These are phyloP conservation scores for Phytophthora tubulina DNA, from an alignment of 352 stramenopile species.

Conservation along the genomic window DNA sequence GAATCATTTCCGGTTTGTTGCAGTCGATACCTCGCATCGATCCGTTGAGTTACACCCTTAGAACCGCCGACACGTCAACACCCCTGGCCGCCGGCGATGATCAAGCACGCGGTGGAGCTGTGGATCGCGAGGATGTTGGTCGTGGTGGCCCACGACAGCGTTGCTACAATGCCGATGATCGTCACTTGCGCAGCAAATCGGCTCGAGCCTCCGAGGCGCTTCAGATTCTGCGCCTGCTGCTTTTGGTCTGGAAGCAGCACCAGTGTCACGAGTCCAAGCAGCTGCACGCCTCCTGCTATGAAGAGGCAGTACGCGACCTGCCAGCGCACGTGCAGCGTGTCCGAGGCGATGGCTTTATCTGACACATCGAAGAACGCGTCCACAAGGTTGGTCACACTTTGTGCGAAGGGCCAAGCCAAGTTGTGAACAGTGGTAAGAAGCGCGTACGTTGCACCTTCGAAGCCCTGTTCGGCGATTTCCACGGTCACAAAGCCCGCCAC, in stretches of 20 bases:
- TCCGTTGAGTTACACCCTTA: neutral
- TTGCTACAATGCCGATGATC: slow-evolving; percentile 48
- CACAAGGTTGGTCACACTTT: slow-evolving; percentile 64
- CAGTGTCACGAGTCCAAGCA: slow-evolving; percentile 58
- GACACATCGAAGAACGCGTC: slow-evolving; percentile 67
- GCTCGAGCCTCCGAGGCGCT: slow-evolving; percentile 61
- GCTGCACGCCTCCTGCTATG: slow-evolving; percentile 59
- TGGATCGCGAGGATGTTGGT: slow-evolving; percentile 74
- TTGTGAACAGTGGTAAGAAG: slow-evolving; percentile 78
- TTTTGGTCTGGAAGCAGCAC: slow-evolving; percentile 73
- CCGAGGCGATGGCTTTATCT: slow-evolving; percentile 63
- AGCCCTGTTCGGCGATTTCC: slow-evolving; percentile 78
- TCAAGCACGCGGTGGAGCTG: slow-evolving; percentile 67
- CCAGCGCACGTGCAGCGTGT: slow-evolving; percentile 65
- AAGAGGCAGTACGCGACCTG: slow-evolving; percentile 67
- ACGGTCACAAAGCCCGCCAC: slow-evolving; percentile 71
- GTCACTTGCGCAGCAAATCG: slow-evolving; percentile 48
- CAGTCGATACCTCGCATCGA: slow-evolving; percentile 6
- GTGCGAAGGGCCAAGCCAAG: slow-evolving; percentile 62
- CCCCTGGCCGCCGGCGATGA: slow-evolving; percentile 65
- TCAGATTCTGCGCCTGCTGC: slow-evolving; percentile 66
- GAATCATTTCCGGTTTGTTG: neutral
- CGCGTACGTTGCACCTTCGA: slow-evolving; percentile 73
- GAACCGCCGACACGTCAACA: slow-evolving; percentile 35
- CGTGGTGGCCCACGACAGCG: slow-evolving; percentile 60